These are phyloP conservation scores for Hygrophila difformis DNA, from an alignment of 257 asterid genomes.

Conservation along the genomic window DNA sequence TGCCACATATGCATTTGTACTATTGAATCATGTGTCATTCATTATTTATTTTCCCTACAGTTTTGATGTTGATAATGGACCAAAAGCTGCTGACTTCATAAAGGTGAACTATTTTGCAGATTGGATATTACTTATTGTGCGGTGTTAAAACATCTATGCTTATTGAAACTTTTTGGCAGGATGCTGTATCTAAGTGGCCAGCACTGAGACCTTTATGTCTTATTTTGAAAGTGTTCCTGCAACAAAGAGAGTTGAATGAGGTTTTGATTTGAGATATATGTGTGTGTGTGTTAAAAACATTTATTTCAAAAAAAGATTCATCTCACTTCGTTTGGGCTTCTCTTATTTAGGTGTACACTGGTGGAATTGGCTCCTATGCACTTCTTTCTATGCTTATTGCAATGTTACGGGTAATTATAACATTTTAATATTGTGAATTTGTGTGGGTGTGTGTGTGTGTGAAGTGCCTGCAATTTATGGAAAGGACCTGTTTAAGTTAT, in stretches of 20 bases:
- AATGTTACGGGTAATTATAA: constrained; percentile 72
- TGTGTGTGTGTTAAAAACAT: background rate
- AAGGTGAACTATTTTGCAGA: constrained; percentile 31
- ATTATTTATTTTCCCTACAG: constrained; percentile 27
- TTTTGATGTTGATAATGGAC: constrained; percentile 90
- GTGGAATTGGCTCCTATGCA: constrained; percentile 97
- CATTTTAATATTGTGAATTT: too few species aligned
- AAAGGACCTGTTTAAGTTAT: too few species aligned
- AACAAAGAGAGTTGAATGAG: constrained; percentile 96
- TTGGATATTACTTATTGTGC: constrained; percentile 10
- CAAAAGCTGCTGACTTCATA: constrained; percentile 90
- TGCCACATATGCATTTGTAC: too few species aligned
- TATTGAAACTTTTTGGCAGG: constrained; percentile 28
- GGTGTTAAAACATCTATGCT: background rate
- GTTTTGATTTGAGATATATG: constrained; percentile 33
- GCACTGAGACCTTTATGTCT: constrained; percentile 81
- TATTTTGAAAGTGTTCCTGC: constrained; percentile 84
- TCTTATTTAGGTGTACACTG: constrained; percentile 73
- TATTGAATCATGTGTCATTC: too few species aligned
- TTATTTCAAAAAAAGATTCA: constrained; percentile 10
- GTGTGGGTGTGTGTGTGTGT: too few species aligned
- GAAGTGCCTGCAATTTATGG: too few species aligned
- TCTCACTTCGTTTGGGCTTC: constrained; percentile 15
- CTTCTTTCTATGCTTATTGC: constrained; percentile 94
- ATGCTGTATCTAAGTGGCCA: constrained; percentile 74